Conservation (phyloP, 1,139 yeast species). For the Geotrichum klebahnii region DNA sequence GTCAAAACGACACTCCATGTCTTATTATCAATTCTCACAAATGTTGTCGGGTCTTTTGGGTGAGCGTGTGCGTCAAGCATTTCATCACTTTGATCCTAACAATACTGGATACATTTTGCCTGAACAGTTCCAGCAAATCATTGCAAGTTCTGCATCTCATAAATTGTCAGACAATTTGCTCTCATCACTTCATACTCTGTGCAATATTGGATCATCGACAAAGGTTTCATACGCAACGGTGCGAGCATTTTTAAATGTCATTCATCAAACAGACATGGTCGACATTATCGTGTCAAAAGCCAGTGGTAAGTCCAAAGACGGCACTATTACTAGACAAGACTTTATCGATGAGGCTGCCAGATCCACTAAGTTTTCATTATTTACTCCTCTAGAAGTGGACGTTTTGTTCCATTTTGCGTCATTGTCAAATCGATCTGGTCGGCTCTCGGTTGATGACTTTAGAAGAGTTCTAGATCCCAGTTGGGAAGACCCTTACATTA, state of each 20-base stretch:
- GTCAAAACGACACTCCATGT: slow-evolving; percentile 39
- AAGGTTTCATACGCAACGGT: slow-evolving; percentile 45
- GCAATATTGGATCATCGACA: slow-evolving; percentile 36
- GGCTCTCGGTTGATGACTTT: slow-evolving; percentile 41
- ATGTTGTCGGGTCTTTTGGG: slow-evolving; percentile 46
- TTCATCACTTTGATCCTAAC: slow-evolving; percentile 38
- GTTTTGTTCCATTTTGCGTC: slow-evolving; percentile 45
- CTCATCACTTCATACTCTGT: slow-evolving; percentile 40
- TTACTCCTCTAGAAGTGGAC: slow-evolving; percentile 46
- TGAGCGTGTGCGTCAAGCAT: slow-evolving; percentile 47
- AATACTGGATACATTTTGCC: slow-evolving; percentile 43
- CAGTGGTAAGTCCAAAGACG: slow-evolving; percentile 33
- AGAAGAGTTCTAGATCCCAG: slow-evolving; percentile 44
- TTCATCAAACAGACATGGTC: slow-evolving; percentile 43
- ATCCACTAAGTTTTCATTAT: slow-evolving; percentile 41
- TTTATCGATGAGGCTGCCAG: slow-evolving; percentile 43
- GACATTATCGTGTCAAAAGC: slow-evolving; percentile 41
- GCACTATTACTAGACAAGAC: slow-evolving; percentile 40
- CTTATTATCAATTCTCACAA: slow-evolving; percentile 44
- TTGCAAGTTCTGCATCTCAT: slow-evolving; percentile 42
- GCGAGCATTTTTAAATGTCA: slow-evolving; percentile 44
- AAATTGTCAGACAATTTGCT: slow-evolving; percentile 43
- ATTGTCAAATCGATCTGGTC: slow-evolving; percentile 36
- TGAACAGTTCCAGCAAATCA: slow-evolving; percentile 42
- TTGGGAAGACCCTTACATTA: slow-evolving; percentile 41